Evolutionary conservation across 257 asterid species (phyloP).

Genomic region (Nicotiana tabacum): DNA sequence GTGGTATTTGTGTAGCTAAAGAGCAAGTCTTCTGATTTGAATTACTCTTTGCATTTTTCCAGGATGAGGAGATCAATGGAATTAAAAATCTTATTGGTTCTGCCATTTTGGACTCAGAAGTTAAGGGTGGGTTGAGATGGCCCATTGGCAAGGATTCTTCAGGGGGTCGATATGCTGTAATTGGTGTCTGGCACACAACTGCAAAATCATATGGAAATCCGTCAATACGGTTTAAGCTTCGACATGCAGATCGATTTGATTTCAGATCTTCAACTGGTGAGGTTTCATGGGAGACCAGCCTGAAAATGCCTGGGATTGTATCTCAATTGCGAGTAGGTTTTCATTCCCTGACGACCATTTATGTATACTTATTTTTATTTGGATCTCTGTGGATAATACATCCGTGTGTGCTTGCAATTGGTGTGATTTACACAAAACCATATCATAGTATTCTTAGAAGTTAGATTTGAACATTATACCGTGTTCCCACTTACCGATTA

Average conservation of each 20-base stretch:
- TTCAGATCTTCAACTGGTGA: constrained; percentile 42
- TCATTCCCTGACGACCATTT: neutral
- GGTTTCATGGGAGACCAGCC: constrained; percentile 34
- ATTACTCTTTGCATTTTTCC: constrained; percentile 8
- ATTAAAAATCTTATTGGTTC: constrained; percentile 31
- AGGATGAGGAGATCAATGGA: constrained; percentile 40
- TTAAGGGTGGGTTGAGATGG: constrained; percentile 52
- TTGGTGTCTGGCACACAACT: constrained; percentile 38
- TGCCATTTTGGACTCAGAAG: constrained; percentile 37
- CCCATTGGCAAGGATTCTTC: constrained; percentile 36
- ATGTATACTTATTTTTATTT: neutral
- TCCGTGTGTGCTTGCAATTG: neutral
- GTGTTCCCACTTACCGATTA: neutral
- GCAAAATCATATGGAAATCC: constrained; percentile 27
- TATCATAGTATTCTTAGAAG: neutral
- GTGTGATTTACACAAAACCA: neutral
- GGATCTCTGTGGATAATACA: neutral
- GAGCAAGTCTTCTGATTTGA: neutral
- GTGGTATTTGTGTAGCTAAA: neutral
- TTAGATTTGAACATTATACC: neutral
- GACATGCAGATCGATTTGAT: constrained; percentile 47
- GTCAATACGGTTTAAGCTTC: constrained; percentile 36
- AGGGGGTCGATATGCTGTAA: constrained; percentile 34
- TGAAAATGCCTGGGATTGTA: constrained; percentile 31
- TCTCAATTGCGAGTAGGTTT: constrained; percentile 35